Percentiles rank a stretch among this genome's conserved stretches.
phyloP scores from a whole-genome alignment of 495 filamentous ascomycete genomes.

The Parachaetomium inaequale region DNA sequence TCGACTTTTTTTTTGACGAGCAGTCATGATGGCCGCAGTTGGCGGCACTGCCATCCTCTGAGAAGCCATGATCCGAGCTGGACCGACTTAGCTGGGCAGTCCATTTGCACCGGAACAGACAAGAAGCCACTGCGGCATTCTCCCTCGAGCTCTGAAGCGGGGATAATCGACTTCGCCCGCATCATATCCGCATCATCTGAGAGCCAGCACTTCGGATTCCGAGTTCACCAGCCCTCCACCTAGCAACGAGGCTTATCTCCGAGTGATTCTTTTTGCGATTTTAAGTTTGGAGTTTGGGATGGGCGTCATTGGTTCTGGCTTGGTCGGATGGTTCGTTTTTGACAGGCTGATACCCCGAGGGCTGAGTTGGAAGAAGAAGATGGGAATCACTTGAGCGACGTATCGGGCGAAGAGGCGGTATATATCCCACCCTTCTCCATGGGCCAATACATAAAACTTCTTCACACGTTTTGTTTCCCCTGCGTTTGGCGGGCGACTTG shows the following conservation, averaged over 20 bases:
- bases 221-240: not conserved
- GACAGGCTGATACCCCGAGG: slow-evolving; percentile 2
- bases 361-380: not conserved
- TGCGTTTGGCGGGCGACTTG: not conserved
- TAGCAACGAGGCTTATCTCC: not conserved
- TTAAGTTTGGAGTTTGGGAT: not conserved
- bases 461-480: not conserved
- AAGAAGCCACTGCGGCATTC: not conserved
- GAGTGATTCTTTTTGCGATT: not conserved
- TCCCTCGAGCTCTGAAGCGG: not conserved
- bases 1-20: not conserved
- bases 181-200: not conserved
- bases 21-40: not conserved
- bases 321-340: not conserved
- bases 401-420: not conserved
- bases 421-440: not conserved
- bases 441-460: not conserved
- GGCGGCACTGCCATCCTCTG: not conserved
- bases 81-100: not conserved
- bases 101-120: not conserved
- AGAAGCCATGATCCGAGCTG: not conserved
- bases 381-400: not conserved
- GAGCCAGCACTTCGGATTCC: not conserved
- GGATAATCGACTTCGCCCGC: not conserved
- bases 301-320: not conserved